phyloP scores from a whole-genome alignment of 768 basidiomycete species.

The Dictyophora rubrovolvata region DNA sequence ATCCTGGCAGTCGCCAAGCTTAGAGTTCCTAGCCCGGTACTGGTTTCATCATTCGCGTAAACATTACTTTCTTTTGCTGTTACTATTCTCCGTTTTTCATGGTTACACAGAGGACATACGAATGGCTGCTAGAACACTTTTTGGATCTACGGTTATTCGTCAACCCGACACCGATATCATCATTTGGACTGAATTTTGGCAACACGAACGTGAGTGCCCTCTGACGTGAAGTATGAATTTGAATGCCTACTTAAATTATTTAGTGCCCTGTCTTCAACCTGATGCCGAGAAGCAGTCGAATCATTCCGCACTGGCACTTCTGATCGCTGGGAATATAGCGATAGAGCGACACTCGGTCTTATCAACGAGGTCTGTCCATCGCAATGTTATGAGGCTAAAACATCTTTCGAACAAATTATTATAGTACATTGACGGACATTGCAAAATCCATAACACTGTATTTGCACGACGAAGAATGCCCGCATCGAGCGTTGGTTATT shows the following conservation, averaged over 20 bases:
- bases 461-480: conserved; percentile 61
- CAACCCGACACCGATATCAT: conserved; percentile 60
- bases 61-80: conserved; percentile 13
- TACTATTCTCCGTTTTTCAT: background rate
- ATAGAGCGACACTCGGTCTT: conserved; percentile 70
- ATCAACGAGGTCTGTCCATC: conserved; percentile 46
- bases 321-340: conserved; percentile 76
- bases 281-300: conserved; percentile 48
- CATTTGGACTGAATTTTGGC: conserved; percentile 49
- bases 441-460: conserved; percentile 74
- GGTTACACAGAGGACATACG: conserved; percentile 55
- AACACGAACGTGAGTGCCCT: conserved; percentile 43
- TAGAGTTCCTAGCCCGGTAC: conserved; percentile 59
- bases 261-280: conserved; percentile 56
- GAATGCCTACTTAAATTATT: background rate
- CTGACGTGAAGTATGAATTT: background rate
- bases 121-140: conserved; percentile 64
- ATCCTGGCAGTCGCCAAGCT: conserved; percentile 54
- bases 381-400: background rate
- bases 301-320: conserved; percentile 58
- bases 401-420: background rate
- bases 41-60: conserved; percentile 73
- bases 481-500: conserved; percentile 64
- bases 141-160: conserved; percentile 62
- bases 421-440: conserved; percentile 70